phyloP scores from a whole-genome alignment of 1,284 basidiomycete genomes.

The Ustilago hordei region DNA sequence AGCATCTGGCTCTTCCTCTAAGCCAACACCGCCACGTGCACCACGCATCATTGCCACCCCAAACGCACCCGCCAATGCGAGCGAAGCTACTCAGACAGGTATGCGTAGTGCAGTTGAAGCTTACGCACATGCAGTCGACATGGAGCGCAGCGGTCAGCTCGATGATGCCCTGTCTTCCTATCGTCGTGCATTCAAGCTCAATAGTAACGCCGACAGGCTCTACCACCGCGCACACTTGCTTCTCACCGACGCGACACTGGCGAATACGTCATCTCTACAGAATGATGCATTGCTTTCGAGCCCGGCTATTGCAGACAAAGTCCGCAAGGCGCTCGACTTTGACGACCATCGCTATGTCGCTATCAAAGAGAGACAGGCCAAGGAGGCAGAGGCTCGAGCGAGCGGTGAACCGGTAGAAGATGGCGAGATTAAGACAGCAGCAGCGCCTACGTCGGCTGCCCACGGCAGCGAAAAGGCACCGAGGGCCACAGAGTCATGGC shows the following conservation, averaged over 20 bases:
- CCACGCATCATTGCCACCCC: constrained; percentile 33
- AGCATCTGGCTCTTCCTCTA: constrained; percentile 10
- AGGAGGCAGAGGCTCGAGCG: constrained; percentile 31
- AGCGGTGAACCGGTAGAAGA: constrained; percentile 19
- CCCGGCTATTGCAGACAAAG: constrained; percentile 53
- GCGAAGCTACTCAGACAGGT: constrained; percentile 28
- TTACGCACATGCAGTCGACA: constrained; percentile 56
- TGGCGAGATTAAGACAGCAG: not conserved
- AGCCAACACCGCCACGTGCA: constrained; percentile 6
- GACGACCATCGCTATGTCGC: constrained; percentile 53
- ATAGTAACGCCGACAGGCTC: constrained; percentile 54
- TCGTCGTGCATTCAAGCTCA: constrained; percentile 59
- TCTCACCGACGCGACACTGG: constrained; percentile 40
- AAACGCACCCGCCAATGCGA: constrained; percentile 29
- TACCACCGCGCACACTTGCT: constrained; percentile 57
- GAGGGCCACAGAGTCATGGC: constrained; percentile 17
- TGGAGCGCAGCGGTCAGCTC: constrained; percentile 55
- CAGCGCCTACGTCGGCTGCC: not conserved
- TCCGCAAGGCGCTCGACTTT: constrained; percentile 52
- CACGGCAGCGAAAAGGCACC: constrained; percentile 7
- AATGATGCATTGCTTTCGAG: constrained; percentile 44
- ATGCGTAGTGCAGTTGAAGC: constrained; percentile 54
- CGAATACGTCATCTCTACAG: constrained; percentile 29
- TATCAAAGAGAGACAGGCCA: constrained; percentile 45
- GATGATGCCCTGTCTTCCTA: constrained; percentile 56